Evolutionary conservation across 495 filamentous ascomycete species (phyloP).

Genomic region (Pseudotulostoma volvatum): DNA sequence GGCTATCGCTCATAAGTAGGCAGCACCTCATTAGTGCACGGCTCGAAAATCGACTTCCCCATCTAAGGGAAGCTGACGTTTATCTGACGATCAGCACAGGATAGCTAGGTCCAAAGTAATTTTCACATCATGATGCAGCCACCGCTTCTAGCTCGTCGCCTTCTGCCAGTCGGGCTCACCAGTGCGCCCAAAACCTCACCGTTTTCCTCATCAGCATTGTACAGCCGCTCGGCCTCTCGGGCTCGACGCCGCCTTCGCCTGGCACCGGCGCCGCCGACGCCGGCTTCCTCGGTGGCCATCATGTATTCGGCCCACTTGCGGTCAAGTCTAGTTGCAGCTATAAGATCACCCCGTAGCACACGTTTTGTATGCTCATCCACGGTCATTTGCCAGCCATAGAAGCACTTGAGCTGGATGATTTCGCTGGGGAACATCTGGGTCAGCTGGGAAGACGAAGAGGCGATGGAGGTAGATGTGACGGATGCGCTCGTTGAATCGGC

Average conservation of each 20-base stretch:
- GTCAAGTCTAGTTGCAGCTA: constrained; percentile 56
- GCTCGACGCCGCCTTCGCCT: constrained; percentile 57
- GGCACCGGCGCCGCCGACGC: constrained; percentile 44
- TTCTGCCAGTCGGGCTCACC: constrained; percentile 8
- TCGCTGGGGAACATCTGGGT: constrained; percentile 42
- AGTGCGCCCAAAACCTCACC: constrained; percentile 17
- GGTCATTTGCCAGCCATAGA: constrained; percentile 87
- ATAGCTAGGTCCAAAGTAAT: too few species aligned
- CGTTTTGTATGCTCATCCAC: constrained; percentile 83
- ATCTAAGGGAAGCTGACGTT: too few species aligned
- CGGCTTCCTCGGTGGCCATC: constrained; percentile 77
- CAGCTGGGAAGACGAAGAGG: constrained; percentile 17
- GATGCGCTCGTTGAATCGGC: constrained; percentile 15
- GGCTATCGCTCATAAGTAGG: too few species aligned
- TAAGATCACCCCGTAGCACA: constrained; percentile 57
- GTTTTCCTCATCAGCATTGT: constrained; percentile 60
- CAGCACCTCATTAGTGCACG: too few species aligned
- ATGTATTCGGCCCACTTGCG: constrained; percentile 89
- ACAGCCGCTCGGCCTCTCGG: constrained; percentile 56
- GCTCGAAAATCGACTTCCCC: too few species aligned
- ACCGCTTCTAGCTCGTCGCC: constrained; percentile 39
- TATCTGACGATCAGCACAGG: too few species aligned
- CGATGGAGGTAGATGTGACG: constrained; percentile 13
- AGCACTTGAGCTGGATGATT: constrained; percentile 77
- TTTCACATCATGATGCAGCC: constrained; percentile 42